Evolutionary conservation across 164 flowering plant genomes (phyloP).

Genomic region (Aristolochia contorta): DNA sequence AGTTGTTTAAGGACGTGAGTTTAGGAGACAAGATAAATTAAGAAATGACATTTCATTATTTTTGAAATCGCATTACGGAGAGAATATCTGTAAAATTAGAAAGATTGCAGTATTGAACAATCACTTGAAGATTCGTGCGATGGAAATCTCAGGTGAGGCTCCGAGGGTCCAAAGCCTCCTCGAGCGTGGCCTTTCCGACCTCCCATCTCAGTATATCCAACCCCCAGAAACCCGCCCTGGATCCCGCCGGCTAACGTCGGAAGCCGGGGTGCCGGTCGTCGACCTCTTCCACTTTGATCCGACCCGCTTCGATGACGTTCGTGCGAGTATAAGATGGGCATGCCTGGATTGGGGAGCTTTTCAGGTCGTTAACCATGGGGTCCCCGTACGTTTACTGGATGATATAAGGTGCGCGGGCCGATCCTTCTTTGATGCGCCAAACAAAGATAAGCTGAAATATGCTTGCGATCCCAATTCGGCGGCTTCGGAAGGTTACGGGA

Average conservation of each 20-base stretch:
- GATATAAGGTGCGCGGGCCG: constrained; percentile 32
- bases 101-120: too few species aligned
- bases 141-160: constrained; percentile 5
- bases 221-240: constrained; percentile 42
- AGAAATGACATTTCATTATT: too few species aligned
- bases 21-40: too few species aligned
- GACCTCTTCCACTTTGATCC: constrained; percentile 33
- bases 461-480: constrained; percentile 46
- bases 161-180: constrained; percentile 43
- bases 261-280: constrained; percentile 34
- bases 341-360: constrained; percentile 88
- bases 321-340: constrained; percentile 24
- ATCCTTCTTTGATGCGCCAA: constrained; percentile 41
- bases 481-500: constrained; percentile 84
- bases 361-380: constrained; percentile 66
- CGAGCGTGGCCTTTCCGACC: constrained; percentile 20
- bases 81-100: too few species aligned
- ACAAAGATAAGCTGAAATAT: constrained; percentile 42
- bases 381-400: constrained; percentile 32
- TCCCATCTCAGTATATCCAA: constrained; percentile 65
- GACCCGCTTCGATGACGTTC: constrained; percentile 12
- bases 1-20: too few species aligned
- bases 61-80: too few species aligned
- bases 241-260: neutral
- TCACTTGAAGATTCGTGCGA: neutral